phyloP scores from a whole-genome alignment of 495 filamentous ascomycete species.

The Neurospora africana region DNA sequence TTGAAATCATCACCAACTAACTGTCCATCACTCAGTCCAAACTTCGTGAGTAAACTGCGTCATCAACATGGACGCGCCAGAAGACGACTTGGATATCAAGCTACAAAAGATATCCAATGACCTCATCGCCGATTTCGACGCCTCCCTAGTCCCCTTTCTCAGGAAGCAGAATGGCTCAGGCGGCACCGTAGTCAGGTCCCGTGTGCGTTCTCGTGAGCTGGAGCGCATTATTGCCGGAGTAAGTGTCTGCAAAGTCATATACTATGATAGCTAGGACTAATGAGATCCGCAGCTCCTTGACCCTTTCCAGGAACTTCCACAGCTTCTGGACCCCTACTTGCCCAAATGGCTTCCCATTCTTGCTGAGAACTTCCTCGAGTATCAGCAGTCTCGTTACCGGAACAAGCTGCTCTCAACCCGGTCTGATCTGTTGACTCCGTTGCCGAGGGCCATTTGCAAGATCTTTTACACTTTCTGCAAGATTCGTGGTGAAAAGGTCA shows the following conservation, averaged over 20 bases:
- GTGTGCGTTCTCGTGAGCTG: conserved; percentile 34
- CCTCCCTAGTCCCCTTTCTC: conserved; percentile 42
- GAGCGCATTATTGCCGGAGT: conserved; percentile 36
- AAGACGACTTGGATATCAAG: conserved; percentile 56
- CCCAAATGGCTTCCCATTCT: conserved; percentile 60
- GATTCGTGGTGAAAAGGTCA: conserved; percentile 83
- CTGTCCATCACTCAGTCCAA: not conserved
- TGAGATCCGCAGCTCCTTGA: conserved; percentile 50
- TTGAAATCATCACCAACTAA: not conserved
- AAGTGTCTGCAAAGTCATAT: conserved; percentile 5
- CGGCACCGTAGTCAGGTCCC: conserved; percentile 22
- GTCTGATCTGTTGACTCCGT: conserved; percentile 39
- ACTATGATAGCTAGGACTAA: conserved; percentile 6
- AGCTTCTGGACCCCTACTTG: conserved; percentile 86
- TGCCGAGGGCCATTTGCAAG: conserved; percentile 61
- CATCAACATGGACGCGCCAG: conserved; percentile 35
- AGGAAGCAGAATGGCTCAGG: conserved; percentile 27
- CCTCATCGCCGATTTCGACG: conserved; percentile 54
- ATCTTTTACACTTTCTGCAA: conserved; percentile 91
- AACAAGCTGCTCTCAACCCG: conserved; percentile 18
- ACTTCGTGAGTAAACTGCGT: not conserved
- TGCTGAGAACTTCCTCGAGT: conserved; percentile 62
- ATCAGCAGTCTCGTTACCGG: conserved; percentile 39
- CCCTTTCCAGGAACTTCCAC: conserved; percentile 90
- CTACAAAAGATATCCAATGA: conserved; percentile 62